Evolutionary conservation across 108 stramenopile species (phyloP), one percentile per base, ranked within the genome.

Genomic region (Stephanodiscus minutulus): DNA sequence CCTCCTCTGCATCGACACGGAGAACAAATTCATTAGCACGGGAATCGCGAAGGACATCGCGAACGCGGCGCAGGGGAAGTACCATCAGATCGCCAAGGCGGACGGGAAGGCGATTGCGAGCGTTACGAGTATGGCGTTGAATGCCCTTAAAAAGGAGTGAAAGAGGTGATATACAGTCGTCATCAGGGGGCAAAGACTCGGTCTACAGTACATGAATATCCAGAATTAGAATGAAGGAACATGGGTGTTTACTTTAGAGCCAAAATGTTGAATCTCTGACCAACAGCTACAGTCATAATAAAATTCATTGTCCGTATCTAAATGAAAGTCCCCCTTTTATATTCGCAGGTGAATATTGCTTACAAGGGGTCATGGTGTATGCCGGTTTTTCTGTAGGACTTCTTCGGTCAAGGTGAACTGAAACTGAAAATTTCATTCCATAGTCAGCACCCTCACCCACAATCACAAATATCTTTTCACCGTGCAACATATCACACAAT

Each of bases 21-120:
- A 98, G 68, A 96, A 96, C 83, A 97, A 97, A 74, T 98, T 98
- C 71, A 96, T 97, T 68, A 90, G 89, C 50, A 98, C 98, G 24
- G 98, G 98, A 61, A 60, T 98, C 44, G 96, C 98, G 24, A 98
- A 98, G 82, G 98, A 98, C 15, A 97, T 98, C 76, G 94, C 96
- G 20, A 73, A 91, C 54, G 98, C 94, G 11, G 98, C 96, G 4
- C 25, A 35, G 69, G 94, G 96, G 13, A 91, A 87, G 59, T 95
- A 97, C 82, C 91, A 93, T 70, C 91, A 91, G 54, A 88, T 97
- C 53, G 82, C 85, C 53, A 95, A 94, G 87, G 93, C 96, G 0
- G 88, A 89, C 66, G 96, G 89, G 11, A 93, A 68, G 18, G 93
- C 96, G 20, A 94, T 96, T 68, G 90, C 89, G 18, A 82, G 84